Evolutionary conservation across 371 early-diverging fungal genomes (phyloP).

Genomic region (Globomyces sp.): DNA sequence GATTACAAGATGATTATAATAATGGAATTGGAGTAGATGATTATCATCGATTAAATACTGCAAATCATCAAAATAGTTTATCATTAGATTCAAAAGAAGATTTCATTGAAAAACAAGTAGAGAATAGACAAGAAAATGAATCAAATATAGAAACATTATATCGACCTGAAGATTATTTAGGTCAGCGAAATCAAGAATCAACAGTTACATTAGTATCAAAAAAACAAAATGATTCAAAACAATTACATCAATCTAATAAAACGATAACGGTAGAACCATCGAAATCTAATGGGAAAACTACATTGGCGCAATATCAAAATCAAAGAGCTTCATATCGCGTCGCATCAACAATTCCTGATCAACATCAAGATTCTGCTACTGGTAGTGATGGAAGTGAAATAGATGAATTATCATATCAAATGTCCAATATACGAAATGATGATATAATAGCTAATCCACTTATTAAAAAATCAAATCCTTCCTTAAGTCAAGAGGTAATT

Average conservation of each 20-base stretch:
- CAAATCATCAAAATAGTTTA: neutral
- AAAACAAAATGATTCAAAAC: too few relatives aligned
- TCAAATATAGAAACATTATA: neutral
- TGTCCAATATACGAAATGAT: too few relatives aligned
- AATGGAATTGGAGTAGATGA: conserved; percentile 19
- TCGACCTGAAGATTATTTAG: conserved; percentile 3
- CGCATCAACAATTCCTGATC: neutral
- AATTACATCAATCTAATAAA: too few relatives aligned
- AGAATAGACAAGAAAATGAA: neutral
- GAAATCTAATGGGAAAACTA: too few relatives aligned
- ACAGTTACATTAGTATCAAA: too few relatives aligned
- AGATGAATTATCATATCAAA: too few relatives aligned
- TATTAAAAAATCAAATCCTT: too few relatives aligned
- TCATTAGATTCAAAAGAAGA: neutral
- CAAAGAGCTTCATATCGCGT: neutral
- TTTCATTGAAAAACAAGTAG: neutral
- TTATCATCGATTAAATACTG: conserved; percentile 13
- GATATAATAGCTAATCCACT: too few relatives aligned
- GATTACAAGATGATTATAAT: conserved; percentile 23
- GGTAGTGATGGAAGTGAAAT: neutral
- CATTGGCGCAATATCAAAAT: neutral
- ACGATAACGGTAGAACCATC: too few relatives aligned
- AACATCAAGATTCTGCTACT: conserved; percentile 1
- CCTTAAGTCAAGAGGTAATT: too few relatives aligned
- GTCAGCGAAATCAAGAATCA: too few relatives aligned